Percentiles rank a stretch among this genome's conserved stretches.
Evolutionary conservation across 1,284 basidiomycete species (phyloP).

Genomic region (Ustilago hordei): DNA sequence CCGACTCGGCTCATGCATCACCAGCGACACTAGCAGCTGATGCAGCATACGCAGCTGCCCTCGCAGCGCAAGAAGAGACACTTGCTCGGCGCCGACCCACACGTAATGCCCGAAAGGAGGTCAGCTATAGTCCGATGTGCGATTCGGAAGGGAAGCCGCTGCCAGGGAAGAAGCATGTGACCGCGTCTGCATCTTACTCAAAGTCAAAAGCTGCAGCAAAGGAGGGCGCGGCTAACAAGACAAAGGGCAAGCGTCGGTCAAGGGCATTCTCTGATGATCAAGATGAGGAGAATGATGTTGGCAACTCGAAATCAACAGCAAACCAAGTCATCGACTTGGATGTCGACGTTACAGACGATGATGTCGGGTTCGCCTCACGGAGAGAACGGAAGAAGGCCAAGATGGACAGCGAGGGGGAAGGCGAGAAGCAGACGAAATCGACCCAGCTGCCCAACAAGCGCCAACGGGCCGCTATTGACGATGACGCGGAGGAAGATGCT

Average conservation of each 20-base stretch:
- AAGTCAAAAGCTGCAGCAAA: slow-evolving; percentile 16
- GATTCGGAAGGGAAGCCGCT: slow-evolving; percentile 40
- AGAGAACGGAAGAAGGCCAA: slow-evolving; percentile 26
- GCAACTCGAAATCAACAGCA: not conserved
- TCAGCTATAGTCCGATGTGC: slow-evolving; percentile 40
- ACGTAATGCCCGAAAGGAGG: slow-evolving; percentile 24
- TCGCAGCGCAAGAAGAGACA: slow-evolving; percentile 37
- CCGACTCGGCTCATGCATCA: slow-evolving; percentile 1
- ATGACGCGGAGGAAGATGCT: not conserved
- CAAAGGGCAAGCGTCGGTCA: slow-evolving; percentile 19
- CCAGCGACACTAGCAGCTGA: slow-evolving; percentile 18
- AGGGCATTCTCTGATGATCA: slow-evolving; percentile 34
- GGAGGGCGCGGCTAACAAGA: slow-evolving; percentile 6
- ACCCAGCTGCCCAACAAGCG: not conserved
- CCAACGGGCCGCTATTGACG: slow-evolving; percentile 1
- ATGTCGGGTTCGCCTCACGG: slow-evolving; percentile 24
- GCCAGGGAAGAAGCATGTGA: slow-evolving; percentile 6
- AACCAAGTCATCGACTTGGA: slow-evolving; percentile 1
- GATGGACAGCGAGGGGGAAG: slow-evolving; percentile 13
- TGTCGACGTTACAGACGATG: slow-evolving; percentile 30
- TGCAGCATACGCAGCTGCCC: slow-evolving; percentile 38
- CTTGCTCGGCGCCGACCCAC: slow-evolving; percentile 34
- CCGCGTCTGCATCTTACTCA: slow-evolving; percentile 4
- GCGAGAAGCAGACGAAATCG: not conserved
- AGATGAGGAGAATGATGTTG: slow-evolving; percentile 11